A percentile compares a stretch with the other conserved stretches of the same genome.
These are phyloP conservation scores for Magnolia changhungtana DNA, from an alignment of 164 flowering plant species.

Conservation along the genomic window DNA sequence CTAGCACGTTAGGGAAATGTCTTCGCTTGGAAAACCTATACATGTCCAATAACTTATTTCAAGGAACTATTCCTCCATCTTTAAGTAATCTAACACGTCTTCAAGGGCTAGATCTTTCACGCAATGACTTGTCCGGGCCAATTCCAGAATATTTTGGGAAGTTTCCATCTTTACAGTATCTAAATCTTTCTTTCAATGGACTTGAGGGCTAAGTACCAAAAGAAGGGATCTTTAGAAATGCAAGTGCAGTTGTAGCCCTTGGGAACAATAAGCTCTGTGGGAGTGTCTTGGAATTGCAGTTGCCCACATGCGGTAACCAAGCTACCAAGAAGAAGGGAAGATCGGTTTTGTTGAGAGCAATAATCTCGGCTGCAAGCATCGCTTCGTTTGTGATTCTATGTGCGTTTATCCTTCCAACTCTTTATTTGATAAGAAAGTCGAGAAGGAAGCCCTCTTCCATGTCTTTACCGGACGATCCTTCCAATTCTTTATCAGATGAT, in stretches of 20 bases:
- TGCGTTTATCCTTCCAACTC: background rate
- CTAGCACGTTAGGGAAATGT: constrained; percentile 22
- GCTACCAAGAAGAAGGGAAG: background rate
- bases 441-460: background rate
- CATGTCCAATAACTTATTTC: constrained; percentile 20
- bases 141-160: constrained; percentile 7
- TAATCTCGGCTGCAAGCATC: background rate
- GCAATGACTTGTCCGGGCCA: constrained; percentile 12
- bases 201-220: constrained; percentile 12
- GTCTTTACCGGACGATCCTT: background rate
- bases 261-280: constrained; percentile 28
- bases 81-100: constrained; percentile 4
- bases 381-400: background rate
- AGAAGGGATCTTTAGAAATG: constrained; percentile 9
- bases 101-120: constrained; percentile 16
- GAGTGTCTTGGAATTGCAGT: constrained; percentile 10
- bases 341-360: background rate
- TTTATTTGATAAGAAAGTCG: background rate
- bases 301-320: constrained; percentile 18
- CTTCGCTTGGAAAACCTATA: constrained; percentile 5
- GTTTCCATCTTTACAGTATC: background rate
- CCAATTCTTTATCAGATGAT: background rate
- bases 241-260: background rate
- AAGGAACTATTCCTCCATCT: constrained; percentile 24
- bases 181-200: constrained; percentile 14